These are phyloP conservation scores for Parastagonospora avenae DNA, from an alignment of 2,329 filamentous ascomycete species.

Conservation along the genomic window DNA sequence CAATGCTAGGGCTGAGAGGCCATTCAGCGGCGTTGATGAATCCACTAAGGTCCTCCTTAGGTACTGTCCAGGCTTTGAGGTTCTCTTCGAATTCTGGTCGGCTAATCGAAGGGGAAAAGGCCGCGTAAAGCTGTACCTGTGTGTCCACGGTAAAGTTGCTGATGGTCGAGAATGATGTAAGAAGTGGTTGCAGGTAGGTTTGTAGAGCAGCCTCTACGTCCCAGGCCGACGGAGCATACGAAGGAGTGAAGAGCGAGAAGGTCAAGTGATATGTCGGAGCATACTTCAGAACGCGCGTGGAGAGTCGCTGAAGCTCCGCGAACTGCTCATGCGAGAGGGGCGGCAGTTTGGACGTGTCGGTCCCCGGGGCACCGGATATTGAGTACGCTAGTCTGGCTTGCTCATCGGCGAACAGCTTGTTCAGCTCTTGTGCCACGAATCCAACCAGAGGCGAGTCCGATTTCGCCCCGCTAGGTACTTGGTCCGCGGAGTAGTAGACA, in stretches of 20 bases:
- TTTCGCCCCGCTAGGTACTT: conserved; percentile 68
- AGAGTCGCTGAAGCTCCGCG: conserved; percentile 67
- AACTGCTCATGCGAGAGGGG: conserved; percentile 52
- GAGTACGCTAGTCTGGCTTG: conserved; percentile 72
- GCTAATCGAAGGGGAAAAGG: conserved; percentile 66
- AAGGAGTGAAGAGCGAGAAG: conserved; percentile 90
- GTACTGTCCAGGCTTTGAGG: conserved; percentile 69
- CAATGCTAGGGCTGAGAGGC: conserved; percentile 94
- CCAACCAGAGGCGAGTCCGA: conserved; percentile 75
- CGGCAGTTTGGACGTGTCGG: conserved; percentile 52
- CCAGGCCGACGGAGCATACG: conserved; percentile 81
- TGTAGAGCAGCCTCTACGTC: conserved; percentile 83
- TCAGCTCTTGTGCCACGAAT: conserved; percentile 79
- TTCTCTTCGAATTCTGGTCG: conserved; percentile 60
- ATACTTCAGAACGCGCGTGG: conserved; percentile 86
- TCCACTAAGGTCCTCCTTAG: conserved; percentile 84
- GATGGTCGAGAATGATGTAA: conserved; percentile 78
- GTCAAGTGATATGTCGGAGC: conserved; percentile 93
- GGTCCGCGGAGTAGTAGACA: conserved; percentile 74
- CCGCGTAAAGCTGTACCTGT: conserved; percentile 91
- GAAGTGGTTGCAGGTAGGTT: conserved; percentile 79
- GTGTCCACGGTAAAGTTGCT: conserved; percentile 97
- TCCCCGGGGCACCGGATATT: conserved; percentile 53
- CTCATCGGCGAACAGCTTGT: conserved; percentile 82
- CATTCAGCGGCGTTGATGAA: conserved; percentile 99